Evolutionary conservation across 2,329 filamentous ascomycete genomes (phyloP).

Genomic region (Fusarium sp.): DNA sequence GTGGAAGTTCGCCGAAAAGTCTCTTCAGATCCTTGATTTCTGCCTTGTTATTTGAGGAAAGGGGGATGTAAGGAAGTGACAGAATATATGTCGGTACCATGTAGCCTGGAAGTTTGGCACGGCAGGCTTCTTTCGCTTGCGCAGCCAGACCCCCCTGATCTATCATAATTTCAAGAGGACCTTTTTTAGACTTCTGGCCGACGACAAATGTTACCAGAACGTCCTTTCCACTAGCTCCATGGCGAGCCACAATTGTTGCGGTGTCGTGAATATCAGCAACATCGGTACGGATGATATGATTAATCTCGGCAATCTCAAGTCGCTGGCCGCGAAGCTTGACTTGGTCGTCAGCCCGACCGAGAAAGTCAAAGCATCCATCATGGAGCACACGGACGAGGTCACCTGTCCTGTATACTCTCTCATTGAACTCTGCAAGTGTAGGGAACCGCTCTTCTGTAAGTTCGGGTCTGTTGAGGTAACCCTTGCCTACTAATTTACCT

Average conservation of each 20-base stretch:
- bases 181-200: conserved; percentile 6
- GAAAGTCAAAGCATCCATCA: conserved; percentile 86
- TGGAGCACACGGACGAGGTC: conserved; percentile 86
- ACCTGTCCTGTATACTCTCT: conserved; percentile 85
- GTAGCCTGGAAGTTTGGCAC: conserved; percentile 78
- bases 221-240: conserved; percentile 79
- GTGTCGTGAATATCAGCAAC: conserved; percentile 72
- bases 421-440: conserved; percentile 64
- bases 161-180: conserved; percentile 38
- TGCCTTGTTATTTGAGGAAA: conserved; percentile 91
- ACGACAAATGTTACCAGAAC: conserved; percentile 82
- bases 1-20: conserved; percentile 72
- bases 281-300: conserved; percentile 78
- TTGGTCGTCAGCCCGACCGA: conserved; percentile 90
- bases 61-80: conserved; percentile 75
- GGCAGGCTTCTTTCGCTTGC: conserved; percentile 71
- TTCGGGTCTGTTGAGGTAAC: conserved; percentile 84
- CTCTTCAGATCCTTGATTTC: conserved; percentile 76
- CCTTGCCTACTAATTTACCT: conserved; percentile 87
- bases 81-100: conserved; percentile 93
- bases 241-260: conserved; percentile 79
- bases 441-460: conserved; percentile 84
- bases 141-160: conserved; percentile 55
- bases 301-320: conserved; percentile 91
- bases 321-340: conserved; percentile 91